Base-by-base conservation (phyloP, 345 rosid species). In the Populus davidiana region DNA sequence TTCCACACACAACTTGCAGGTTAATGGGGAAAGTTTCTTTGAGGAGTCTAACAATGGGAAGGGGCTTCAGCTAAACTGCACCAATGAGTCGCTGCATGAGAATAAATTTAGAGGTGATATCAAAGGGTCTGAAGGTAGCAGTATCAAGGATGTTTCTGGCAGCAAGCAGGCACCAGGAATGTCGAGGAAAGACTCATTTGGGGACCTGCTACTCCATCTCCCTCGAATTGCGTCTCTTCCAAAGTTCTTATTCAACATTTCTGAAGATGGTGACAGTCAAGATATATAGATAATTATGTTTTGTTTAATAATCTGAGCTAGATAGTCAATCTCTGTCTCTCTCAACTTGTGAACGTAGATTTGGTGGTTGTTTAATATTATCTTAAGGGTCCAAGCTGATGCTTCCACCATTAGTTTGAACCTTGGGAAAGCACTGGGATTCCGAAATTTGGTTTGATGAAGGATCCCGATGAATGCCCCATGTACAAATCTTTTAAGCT, bases 151-250 rank as follows among this genome's bases (percentile, higher is more conserved):
- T 72, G 88, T 84, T 77, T 84, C 91, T 41, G 78, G 91, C 71
- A 82, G 88, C 88, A 90, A 83, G 85, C 89, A 75, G 73, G 78
- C 83, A 14, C 73, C 84, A 18, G 96, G 95, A 74, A 96, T 96
- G 97, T 88, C 91, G 4, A 90, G 99, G 85, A 95, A 86, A 85
- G 99, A 95, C 79, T 95, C 99, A 1, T 91, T 89, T 64, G 83
- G 94, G 61, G 99, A 93, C 36, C 82, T 93, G 83, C 88, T 96
- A 77, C 89, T 92, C 73, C 94, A 93, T 78, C 98, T 93, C 11
- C 99, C 99, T 67, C 83, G 97, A 79, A 93, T 95, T 35, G 82
- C 98, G 20, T 95, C 99, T 77, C 91, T 93, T 41, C 98, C 99
- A 4, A 92, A 95, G 82, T 92, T 95, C 93, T 82, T 96, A 86